Percentiles rank a stretch among this genome's conserved stretches.
phyloP scores from a whole-genome alignment of 2,329 filamentous ascomycete genomes.

The Fusarium haematococcum region DNA sequence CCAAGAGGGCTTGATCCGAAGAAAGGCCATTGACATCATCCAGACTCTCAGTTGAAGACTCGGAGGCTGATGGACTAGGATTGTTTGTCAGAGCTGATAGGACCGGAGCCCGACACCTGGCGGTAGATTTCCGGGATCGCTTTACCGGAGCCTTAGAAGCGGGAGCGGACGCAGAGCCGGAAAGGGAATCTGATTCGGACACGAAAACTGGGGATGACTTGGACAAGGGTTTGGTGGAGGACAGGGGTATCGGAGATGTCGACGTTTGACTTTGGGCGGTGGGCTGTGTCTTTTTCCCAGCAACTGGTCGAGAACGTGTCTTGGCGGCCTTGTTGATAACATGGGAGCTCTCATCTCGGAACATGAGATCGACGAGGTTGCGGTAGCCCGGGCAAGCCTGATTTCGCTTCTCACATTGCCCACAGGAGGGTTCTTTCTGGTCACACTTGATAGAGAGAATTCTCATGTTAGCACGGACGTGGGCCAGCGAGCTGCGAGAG shows the following conservation, averaged over 20 bases:
- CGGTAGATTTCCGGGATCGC: constrained; percentile 21
- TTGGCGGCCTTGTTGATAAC: constrained; percentile 65
- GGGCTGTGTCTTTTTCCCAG: constrained; percentile 38
- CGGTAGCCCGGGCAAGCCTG: constrained; percentile 67
- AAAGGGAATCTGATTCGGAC: constrained; percentile 5
- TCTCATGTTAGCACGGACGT: constrained; percentile 9
- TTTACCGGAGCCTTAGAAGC: constrained; percentile 13
- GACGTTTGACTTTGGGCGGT: constrained; percentile 27
- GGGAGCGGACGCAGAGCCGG: background rate
- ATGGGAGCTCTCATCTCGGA: constrained; percentile 67
- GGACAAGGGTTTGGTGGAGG: constrained; percentile 2
- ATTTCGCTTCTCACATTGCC: constrained; percentile 66
- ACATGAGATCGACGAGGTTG: constrained; percentile 67
- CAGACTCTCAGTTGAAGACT: constrained; percentile 37
- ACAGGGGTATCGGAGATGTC: constrained; percentile 30
- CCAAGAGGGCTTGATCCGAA: constrained; percentile 30
- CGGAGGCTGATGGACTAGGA: constrained; percentile 37
- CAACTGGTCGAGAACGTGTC: constrained; percentile 40
- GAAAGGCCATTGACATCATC: constrained; percentile 26
- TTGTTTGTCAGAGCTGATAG: constrained; percentile 41
- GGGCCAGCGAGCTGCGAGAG: background rate
- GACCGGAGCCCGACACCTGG: constrained; percentile 32
- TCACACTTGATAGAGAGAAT: constrained; percentile 59
- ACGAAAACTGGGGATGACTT: constrained; percentile 18
- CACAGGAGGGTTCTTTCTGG: constrained; percentile 62